Base-by-base conservation (phyloP, 139 green algal species). In the Chlorella ohadii region DNA sequence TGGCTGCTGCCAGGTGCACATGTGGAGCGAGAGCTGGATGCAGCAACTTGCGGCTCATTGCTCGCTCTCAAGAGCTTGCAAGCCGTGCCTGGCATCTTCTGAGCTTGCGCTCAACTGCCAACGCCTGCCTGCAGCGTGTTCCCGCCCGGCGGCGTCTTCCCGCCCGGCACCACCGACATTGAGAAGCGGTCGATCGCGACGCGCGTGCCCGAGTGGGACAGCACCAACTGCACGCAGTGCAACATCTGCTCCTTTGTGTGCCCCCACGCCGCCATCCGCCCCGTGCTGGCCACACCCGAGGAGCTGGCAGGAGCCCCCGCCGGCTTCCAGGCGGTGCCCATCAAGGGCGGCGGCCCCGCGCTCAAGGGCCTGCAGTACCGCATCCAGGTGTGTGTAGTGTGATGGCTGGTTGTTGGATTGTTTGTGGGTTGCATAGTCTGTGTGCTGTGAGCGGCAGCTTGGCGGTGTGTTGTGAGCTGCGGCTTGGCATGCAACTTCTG, bases 171-270 rank as follows among this genome's bases (percentile, higher is more conserved):
- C 41, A 88, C 90, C 5, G 81, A 80, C 39, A 83, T 93, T 5
- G 89, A 93, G 80, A 85, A 89, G 85, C 83, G 89, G 56, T 84
- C 78, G 73, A 92, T 93, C 67, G 90, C 90, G 11, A 63, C 70
- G 56, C 41, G 65, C 22, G 84, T 93, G 61, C 90, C 90, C 9
- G 63, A 71, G 11, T 93, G 90, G 90, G 79, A 91, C 67, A 25
- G 55, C 11, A 76, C 84, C 78, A 86, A 84, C 44, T 93, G 90
- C 88, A 92, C 87, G 33, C 90, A 93, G 87, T 93, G 90, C 85
- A 93, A 93, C 87, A 89, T 92, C 59, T 93, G 90, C 85, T 68
- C 88, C n/a, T 92, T 92, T 74, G 88, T 93, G n/a, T 93, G 90
- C 88, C 90, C 90, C 23, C 90, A 93, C 78, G 90, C 90, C 56